phyloP scores from a whole-genome alignment of 2,329 filamentous ascomycete species.

The Paraphoma sp. region DNA sequence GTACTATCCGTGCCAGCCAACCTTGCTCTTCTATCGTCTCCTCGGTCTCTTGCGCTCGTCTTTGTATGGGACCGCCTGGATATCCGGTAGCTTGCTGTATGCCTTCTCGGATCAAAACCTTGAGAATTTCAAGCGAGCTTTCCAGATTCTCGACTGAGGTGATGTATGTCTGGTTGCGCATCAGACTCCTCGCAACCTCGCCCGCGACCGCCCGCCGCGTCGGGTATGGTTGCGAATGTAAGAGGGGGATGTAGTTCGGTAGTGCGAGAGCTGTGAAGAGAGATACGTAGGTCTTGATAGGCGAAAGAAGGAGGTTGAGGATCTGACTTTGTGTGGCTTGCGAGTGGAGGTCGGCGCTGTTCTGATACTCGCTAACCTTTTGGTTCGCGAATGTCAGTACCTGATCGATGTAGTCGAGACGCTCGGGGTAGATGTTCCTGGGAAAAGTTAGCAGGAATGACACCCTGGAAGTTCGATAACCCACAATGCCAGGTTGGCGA shows the following conservation, averaged over 20 bases:
- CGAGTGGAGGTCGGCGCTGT: constrained; percentile 94
- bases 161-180: constrained; percentile 82
- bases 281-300: constrained; percentile 86
- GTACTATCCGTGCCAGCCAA: constrained; percentile 91
- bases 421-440: constrained; percentile 88
- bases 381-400: constrained; percentile 85
- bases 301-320: constrained; percentile 86
- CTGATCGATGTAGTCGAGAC: constrained; percentile 93
- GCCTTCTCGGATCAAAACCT: constrained; percentile 92
- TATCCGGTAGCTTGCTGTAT: constrained; percentile 82
- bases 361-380: constrained; percentile 87
- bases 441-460: constrained; percentile 28
- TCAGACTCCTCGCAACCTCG: constrained; percentile 81
- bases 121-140: constrained; percentile 85
- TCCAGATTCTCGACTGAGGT: constrained; percentile 80
- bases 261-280: constrained; percentile 96
- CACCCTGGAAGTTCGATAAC: constrained; percentile 20
- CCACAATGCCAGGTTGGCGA: constrained; percentile 85
- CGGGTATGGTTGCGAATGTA: constrained; percentile 90
- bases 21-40: constrained; percentile 98
- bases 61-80: constrained; percentile 75
- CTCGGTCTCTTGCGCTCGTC: constrained; percentile 84
- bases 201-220: constrained; percentile 90
- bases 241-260: constrained; percentile 87
- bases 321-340: constrained; percentile 86